A percentile compares a stretch with the other conserved stretches of the same genome.
phyloP scores from a whole-genome alignment of 202 grass and related monocot genomes.

The Digitaria exilis region DNA sequence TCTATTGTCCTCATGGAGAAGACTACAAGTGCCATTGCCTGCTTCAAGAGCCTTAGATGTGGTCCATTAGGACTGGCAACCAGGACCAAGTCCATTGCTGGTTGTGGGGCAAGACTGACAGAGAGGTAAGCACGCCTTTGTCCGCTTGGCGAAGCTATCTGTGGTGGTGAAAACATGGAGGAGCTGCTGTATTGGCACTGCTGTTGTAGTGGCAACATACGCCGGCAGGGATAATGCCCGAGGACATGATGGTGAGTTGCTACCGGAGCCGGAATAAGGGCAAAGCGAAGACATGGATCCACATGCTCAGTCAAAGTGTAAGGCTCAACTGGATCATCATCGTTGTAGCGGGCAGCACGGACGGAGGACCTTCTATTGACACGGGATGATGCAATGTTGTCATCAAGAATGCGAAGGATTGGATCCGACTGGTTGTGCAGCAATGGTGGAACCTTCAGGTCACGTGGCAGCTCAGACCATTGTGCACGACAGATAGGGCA shows the following conservation, averaged over 20 bases:
- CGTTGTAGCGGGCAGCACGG: conserved; percentile 77
- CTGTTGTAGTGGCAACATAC: conserved; percentile 40
- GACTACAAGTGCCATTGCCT: conserved; percentile 81
- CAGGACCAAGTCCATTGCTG: conserved; percentile 78
- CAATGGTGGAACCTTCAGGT: conserved; percentile 73
- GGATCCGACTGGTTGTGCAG: conserved; percentile 76
- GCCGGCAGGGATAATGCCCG: conserved; percentile 52
- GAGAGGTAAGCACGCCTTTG: conserved; percentile 74
- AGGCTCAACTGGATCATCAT: conserved; percentile 84
- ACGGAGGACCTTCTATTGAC: conserved; percentile 81
- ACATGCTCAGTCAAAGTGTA: conserved; percentile 44
- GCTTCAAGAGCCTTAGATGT: conserved; percentile 90
- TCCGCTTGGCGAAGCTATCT: conserved; percentile 43
- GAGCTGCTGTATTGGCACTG: conserved; percentile 52
- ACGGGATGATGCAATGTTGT: conserved; percentile 90
- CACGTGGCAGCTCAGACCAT: conserved; percentile 84
- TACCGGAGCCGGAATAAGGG: conserved; percentile 54
- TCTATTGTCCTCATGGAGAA: conserved; percentile 85
- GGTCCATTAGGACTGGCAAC: conserved; percentile 87
- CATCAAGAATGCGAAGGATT: conserved; percentile 91
- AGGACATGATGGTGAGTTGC: conserved; percentile 40
- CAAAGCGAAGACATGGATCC: conserved; percentile 65
- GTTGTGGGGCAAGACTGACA: conserved; percentile 70
- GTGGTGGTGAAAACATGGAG: conserved; percentile 43
- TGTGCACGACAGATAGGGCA: conserved; percentile 95